Evolutionary conservation across 1,139 yeast genomes (phyloP).

Genomic region (Schwanniomyces etchellsii): DNA sequence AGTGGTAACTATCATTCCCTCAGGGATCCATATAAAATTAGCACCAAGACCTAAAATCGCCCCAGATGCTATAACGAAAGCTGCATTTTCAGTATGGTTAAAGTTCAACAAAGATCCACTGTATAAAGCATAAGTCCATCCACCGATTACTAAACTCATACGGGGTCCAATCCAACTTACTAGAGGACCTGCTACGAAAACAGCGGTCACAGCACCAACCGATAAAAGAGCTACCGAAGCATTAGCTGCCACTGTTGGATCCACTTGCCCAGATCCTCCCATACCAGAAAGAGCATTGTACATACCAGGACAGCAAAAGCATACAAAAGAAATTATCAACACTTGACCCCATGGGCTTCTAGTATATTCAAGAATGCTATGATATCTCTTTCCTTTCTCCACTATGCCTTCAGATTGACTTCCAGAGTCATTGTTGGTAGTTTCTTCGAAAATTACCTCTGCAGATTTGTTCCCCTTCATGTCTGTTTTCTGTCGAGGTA

Average conservation of each 20-base stretch:
- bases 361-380: no score
- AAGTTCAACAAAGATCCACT: conserved; percentile 47
- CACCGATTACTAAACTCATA: conserved; percentile 46
- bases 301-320: conserved; percentile 55
- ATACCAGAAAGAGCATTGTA: conserved; percentile 52
- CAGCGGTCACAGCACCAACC: conserved; percentile 53
- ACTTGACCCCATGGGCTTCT: conserved; percentile 41
- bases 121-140: conserved; percentile 52
- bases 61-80: conserved; percentile 54
- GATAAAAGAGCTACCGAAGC: conserved; percentile 52
- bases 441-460: no score
- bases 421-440: no score
- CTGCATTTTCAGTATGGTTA: conserved; percentile 43
- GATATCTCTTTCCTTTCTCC: no score
- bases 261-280: conserved; percentile 46
- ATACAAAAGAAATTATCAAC: conserved; percentile 42
- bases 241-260: conserved; percentile 40
- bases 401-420: no score
- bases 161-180: conserved; percentile 49
- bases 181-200: conserved; percentile 56
- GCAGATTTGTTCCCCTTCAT: no score
- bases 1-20: conserved; percentile 52
- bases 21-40: conserved; percentile 55
- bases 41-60: conserved; percentile 59
- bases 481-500: no score